Evolutionary conservation across 306 rosid species (phyloP), one percentile per base, ranked within the genome.

Genomic region (Glycine soja): DNA sequence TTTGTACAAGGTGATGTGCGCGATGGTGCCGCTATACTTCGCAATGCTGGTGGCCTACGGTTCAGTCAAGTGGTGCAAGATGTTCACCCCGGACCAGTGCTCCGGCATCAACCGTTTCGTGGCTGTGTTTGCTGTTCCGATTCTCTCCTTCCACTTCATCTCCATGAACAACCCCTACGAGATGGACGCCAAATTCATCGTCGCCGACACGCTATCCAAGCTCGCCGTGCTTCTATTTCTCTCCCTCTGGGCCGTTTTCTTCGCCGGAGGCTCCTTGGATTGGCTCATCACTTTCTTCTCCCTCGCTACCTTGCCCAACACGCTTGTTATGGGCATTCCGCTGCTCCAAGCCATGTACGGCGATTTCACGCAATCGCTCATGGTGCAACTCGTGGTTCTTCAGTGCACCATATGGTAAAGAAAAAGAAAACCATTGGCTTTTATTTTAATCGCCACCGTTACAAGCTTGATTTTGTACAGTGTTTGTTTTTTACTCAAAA

Each of bases 21-120:
- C 98, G 14, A 89, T 90, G 84, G 92, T 91, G 43, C 98, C 98
- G 4, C 93, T 94, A 0, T 94, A 94, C 70, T 91, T 92, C 67
- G 97, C 98, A 34, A 94, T 94, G 98, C 47, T 94, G 34, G 80
- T 92, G 8, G 98, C 97, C 10, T 94, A 94, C 52, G 97, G 87
- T 56, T 94, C 98, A 0, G 98, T 94, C 3, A 94, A 94, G 78
- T 94, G 97, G 94, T 92, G 97, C 92, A 91, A 92, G 76, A 86
- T 94, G 70, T 94, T 94, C 81, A 88, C 87, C 0, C 89, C 93
- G 0, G 92, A 88, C 46, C 97, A 94, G 42, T 94, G 98, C 63
- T 92, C 97, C 3, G 98, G 97, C 11, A 90, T 94, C 83, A 91
- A 94, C 83, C 88, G 98, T 0, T 94, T 94, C n/a, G 98, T 94